A percentile compares a stretch with the other conserved stretches of the same genome.
These are phyloP conservation scores for Solanum rostratum DNA, from an alignment of 257 asterid genomes.

Conservation along the genomic window DNA sequence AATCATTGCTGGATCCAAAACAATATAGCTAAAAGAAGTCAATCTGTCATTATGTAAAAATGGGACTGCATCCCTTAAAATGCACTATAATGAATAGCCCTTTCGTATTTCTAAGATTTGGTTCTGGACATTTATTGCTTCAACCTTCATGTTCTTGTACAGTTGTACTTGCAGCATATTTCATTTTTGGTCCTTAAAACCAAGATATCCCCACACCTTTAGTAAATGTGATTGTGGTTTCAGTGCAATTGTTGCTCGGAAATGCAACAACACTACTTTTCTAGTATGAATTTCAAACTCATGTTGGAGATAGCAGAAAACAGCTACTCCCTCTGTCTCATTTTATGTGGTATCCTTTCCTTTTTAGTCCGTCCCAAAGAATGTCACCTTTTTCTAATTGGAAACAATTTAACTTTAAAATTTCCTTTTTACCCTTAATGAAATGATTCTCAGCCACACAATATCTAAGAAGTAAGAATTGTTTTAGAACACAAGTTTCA, in stretches of 20 bases:
- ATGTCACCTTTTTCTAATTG: too few relatives aligned
- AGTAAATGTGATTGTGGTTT: neutral
- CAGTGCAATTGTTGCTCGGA: neutral
- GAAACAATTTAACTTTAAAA: too few relatives aligned
- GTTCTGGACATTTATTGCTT: neutral
- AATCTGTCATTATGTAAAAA: neutral
- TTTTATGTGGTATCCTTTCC: too few relatives aligned
- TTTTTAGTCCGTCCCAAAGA: too few relatives aligned
- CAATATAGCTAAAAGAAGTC: neutral
- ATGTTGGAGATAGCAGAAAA: neutral
- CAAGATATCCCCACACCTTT: neutral
- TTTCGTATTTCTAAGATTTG: neutral
- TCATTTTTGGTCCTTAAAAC: neutral
- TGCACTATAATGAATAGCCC: neutral
- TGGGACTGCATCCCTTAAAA: neutral
- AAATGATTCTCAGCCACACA: too few relatives aligned
- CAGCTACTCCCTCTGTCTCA: neutral
- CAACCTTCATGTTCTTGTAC: neutral
- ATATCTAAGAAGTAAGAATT: too few relatives aligned
- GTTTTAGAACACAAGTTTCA: too few relatives aligned
- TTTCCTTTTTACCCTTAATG: too few relatives aligned
- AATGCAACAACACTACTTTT: neutral
- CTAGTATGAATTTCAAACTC: neutral
- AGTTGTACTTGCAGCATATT: neutral
- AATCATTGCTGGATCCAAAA: neutral